A percentile compares a stretch with the other conserved stretches of the same genome.
Conservation (phyloP, 164 flowering plant species). For the Piper betle region DNA sequence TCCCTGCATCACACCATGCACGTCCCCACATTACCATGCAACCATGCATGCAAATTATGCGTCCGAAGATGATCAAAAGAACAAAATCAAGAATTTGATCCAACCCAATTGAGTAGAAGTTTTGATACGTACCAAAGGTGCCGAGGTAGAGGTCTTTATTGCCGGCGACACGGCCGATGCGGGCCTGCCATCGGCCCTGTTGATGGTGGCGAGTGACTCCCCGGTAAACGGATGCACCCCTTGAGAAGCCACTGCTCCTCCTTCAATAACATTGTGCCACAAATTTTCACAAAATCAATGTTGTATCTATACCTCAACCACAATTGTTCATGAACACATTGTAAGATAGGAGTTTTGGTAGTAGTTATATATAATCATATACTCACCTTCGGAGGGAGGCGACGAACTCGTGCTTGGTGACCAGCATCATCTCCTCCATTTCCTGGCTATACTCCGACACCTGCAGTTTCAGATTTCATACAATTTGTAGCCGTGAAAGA, state of each 20-base stretch:
- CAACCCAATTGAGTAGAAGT: background rate
- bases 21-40: background rate
- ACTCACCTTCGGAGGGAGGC: constrained; percentile 76
- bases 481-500: no score
- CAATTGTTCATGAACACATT: no score
- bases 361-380: background rate
- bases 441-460: constrained; percentile 65
- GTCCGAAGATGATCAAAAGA: background rate
- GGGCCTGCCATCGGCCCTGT: constrained; percentile 89
- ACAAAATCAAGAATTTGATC: background rate
- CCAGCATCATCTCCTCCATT: constrained; percentile 71
- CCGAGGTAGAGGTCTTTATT: constrained; percentile 87
- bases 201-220: constrained; percentile 95
- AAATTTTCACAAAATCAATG: background rate
- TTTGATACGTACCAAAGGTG: constrained; percentile 55
- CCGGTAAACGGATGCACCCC: constrained; percentile 79
- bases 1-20: constrained; percentile 23
- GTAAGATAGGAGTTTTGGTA: no score
- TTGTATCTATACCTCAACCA: no score
- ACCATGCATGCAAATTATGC: background rate
- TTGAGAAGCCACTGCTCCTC: constrained; percentile 78
- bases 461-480: constrained; percentile 14
- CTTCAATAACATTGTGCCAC: constrained; percentile 11
- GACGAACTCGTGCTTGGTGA: constrained; percentile 85
- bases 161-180: constrained; percentile 85